Evolutionary conservation across 2,329 filamentous ascomycete species (phyloP), one percentile per base, ranked within the genome.

Genomic region (Penicillium glabrum): DNA sequence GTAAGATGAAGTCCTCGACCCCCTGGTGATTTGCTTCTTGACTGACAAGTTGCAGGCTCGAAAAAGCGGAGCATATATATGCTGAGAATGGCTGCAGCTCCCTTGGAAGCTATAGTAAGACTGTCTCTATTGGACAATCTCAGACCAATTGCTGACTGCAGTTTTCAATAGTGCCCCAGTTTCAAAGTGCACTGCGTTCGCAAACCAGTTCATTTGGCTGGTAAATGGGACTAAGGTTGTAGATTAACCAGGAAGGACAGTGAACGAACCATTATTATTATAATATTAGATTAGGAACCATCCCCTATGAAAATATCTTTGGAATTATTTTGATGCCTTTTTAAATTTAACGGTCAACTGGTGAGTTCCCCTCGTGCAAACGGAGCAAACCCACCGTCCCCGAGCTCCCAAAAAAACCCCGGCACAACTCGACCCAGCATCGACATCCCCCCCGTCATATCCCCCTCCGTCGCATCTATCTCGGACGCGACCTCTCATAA

Each of bases 11-110:
- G 35, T 3, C 10, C 19, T 23, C 39, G 5, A 5, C 9, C 6
- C 16, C 8, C 45, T 37, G 14, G 2, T 16, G 9, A 10, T 39
- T 27, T 5, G 31, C 16, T n/a, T 45, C n/a, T 35, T 7, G 24
- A 26, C 64, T 70, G 5, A 54, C 19, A 4, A 21, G 8, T 6
- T 44, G 9, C 49, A 76, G 74, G 73, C 67, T 79, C 16, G 68
- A 72, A 27, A 70, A 76, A 62, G 78, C 78, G 5, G 63, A 77
- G 51, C 55, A 54, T 7, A 66, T 69, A n/a, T 77, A 73, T 59
- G 67, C 69, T 14, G 69, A 77, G 33, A 77, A 67, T 56, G 75
- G 73, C 11, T 80, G 78, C 57, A 60, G 61, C 24, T 59, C 59
- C 16, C 59, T 71, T 21, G 63, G 61, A 41, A 59, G 53, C 31